Conservation (phyloP, 2,329 filamentous ascomycete species). For the Aurifilum marmelostoma region DNA sequence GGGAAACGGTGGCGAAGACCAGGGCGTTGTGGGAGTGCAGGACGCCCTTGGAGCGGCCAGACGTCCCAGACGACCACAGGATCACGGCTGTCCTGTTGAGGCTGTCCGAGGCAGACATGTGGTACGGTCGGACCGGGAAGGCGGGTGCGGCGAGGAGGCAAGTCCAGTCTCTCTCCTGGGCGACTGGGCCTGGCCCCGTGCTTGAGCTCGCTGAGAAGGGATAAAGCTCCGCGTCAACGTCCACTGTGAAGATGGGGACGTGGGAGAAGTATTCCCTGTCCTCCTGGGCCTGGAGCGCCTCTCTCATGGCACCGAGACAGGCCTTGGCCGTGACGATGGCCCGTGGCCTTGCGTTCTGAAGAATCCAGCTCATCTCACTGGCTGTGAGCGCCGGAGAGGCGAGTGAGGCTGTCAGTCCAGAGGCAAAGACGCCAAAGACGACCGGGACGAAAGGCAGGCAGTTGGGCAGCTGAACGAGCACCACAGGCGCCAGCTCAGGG, state of each 20-base stretch:
- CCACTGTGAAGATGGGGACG: slow-evolving; percentile 64
- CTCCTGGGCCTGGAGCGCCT: slow-evolving; percentile 40
- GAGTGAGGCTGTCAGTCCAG: slow-evolving; percentile 46
- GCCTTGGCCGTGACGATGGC: slow-evolving; percentile 43
- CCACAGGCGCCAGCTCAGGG: slow-evolving; percentile 46
- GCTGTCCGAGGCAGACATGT: slow-evolving; percentile 44
- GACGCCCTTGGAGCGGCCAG: slow-evolving; percentile 75
- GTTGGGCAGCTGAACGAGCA: slow-evolving; percentile 48
- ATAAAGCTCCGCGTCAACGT: slow-evolving; percentile 41
- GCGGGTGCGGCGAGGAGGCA: slow-evolving; percentile 54
- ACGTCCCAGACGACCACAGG: slow-evolving; percentile 63
- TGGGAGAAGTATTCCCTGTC: slow-evolving; percentile 39
- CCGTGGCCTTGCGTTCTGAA: slow-evolving; percentile 44
- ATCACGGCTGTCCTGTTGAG: slow-evolving; percentile 60
- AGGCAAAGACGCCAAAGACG: slow-evolving; percentile 43
- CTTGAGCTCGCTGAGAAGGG: slow-evolving; percentile 31
- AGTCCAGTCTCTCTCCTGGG: slow-evolving; percentile 62
- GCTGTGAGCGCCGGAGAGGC: slow-evolving; percentile 45
- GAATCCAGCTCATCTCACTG: slow-evolving; percentile 46
- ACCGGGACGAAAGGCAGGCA: slow-evolving; percentile 44
- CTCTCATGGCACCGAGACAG: slow-evolving; percentile 39
- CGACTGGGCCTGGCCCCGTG: slow-evolving; percentile 1
- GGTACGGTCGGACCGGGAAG: slow-evolving; percentile 47
- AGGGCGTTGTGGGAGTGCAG: slow-evolving; percentile 70
- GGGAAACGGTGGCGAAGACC: slow-evolving; percentile 57